A percentile compares a stretch with the other conserved stretches of the same genome.
Evolutionary conservation across 495 filamentous ascomycete species (phyloP).

Genomic region (Penicillium lividum): DNA sequence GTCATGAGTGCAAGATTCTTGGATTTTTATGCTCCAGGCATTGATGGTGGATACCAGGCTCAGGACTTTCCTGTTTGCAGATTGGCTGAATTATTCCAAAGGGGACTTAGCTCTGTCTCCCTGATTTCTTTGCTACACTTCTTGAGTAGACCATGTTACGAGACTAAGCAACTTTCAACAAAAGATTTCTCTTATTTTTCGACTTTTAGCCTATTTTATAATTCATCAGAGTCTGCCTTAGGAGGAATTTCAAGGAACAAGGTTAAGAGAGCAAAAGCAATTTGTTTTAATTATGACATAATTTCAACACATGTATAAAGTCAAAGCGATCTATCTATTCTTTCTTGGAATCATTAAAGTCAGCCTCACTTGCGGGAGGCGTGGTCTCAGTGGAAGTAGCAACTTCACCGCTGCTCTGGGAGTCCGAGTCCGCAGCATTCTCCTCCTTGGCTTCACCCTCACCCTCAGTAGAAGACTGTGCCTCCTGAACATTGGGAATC

Average conservation of each 20-base stretch:
- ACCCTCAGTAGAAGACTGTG: background rate
- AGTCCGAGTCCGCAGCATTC: background rate
- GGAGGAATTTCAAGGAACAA: background rate
- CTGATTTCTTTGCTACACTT: too few species aligned
- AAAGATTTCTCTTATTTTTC: too few species aligned
- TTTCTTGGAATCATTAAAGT: background rate
- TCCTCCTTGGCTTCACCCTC: background rate
- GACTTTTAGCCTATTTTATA: too few species aligned
- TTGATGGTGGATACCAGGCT: too few species aligned
- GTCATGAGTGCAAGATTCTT: too few species aligned
- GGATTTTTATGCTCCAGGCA: too few species aligned
- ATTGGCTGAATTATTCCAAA: too few species aligned
- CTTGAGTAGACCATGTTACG: too few species aligned
- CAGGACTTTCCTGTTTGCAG: too few species aligned
- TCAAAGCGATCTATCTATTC: background rate
- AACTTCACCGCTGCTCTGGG: slow-evolving; percentile 1
- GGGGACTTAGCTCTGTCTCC: too few species aligned
- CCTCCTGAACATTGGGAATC: background rate
- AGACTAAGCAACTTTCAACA: too few species aligned
- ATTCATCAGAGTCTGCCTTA: too few species aligned
- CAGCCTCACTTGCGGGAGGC: background rate
- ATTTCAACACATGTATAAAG: background rate
- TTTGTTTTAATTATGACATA: background rate
- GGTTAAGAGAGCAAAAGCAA: background rate
- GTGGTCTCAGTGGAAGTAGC: background rate